Evolutionary conservation across 192 early-diverging fungal genomes (phyloP), one percentile per base, ranked within the genome.

Genomic region (Kickxella alabastrina): DNA sequence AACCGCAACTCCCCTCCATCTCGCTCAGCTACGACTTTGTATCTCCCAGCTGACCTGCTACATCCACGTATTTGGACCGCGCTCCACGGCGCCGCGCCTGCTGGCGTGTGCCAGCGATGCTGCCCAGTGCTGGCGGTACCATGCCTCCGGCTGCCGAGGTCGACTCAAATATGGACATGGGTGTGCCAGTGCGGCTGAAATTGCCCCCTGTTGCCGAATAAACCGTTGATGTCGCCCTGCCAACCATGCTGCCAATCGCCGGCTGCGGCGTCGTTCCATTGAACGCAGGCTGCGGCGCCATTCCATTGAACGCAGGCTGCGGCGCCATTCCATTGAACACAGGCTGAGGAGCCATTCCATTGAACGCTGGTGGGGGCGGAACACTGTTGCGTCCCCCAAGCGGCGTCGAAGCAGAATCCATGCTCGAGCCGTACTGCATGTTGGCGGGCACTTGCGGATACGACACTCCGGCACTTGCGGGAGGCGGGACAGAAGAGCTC

Each of bases 11-110:
- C n/a, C n/a, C n/a, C n/a, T n/a, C n/a, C n/a, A n/a, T n/a, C n/a
- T n/a, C n/a, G n/a, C n/a, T n/a, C n/a, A n/a, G n/a, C n/a, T n/a
- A n/a, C n/a, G n/a, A n/a, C n/a, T n/a, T n/a, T n/a, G n/a, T n/a
- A n/a, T n/a, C n/a, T n/a, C n/a, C n/a, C n/a, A n/a, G n/a, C n/a
- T 78, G 59, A 55, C 55, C 68, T 28, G 79, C 54, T 12, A 77
- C 35, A 48, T 81, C 77, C 13, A 81, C 79, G 24, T 81, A 81
- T 43, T 71, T 70, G 26, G 68, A 43, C 26, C 79, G 71, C 10
- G 67, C 77, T 9, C 59, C 57, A 25, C 71, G 71, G 10, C 71
- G 71, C 49, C 14, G 42, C 45, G 21, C 49, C 44, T n/a, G 26
- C 50, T 48, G 46, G 14, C 44, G 66, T 10, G 49, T 48, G n/a